Percentiles rank a stretch among this genome's conserved stretches.
phyloP scores from a whole-genome alignment of 495 filamentous ascomycete species.

The Polyplosphaeria fusca region DNA sequence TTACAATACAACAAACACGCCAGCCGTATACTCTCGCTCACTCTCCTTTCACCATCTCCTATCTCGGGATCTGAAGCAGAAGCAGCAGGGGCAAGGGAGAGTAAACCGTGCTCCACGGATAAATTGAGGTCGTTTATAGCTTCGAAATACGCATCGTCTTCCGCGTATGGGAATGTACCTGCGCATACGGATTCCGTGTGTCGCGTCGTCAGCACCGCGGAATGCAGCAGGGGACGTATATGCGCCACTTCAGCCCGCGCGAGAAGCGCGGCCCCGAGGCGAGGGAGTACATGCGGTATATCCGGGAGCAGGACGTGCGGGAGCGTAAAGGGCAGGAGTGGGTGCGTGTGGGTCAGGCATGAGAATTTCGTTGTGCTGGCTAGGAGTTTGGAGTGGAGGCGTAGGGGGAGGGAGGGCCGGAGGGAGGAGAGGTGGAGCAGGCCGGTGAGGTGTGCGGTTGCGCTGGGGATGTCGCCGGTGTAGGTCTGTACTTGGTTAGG shows the following conservation, averaged over 20 bases:
- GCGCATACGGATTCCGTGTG: conserved; percentile 3
- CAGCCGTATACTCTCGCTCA: neutral
- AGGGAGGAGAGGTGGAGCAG: neutral
- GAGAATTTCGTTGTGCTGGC: neutral
- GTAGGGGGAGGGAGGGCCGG: too few relatives aligned
- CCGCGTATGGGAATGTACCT: neutral
- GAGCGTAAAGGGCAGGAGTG: neutral
- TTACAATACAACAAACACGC: conserved; percentile 4
- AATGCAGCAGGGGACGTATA: too few relatives aligned
- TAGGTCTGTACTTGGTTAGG: neutral
- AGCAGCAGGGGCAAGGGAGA: neutral
- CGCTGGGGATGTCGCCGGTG: neutral
- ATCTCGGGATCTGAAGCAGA: too few relatives aligned
- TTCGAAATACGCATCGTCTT: conserved; percentile 1
- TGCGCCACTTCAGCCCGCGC: too few relatives aligned
- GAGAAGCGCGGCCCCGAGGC: too few relatives aligned
- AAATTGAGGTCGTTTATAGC: conserved; percentile 3
- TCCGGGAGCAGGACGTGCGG: neutral
- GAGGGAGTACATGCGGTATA: neutral
- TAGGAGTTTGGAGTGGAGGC: too few relatives aligned
- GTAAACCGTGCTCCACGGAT: conserved; percentile 2
- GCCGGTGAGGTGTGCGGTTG: conserved; percentile 3
- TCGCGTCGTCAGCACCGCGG: too few relatives aligned
- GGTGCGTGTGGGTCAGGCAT: neutral
- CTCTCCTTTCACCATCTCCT: neutral